These are phyloP conservation scores for Teratosphaeria gauchensis DNA, from an alignment of 2,329 filamentous ascomycete genomes.

Conservation along the genomic window DNA sequence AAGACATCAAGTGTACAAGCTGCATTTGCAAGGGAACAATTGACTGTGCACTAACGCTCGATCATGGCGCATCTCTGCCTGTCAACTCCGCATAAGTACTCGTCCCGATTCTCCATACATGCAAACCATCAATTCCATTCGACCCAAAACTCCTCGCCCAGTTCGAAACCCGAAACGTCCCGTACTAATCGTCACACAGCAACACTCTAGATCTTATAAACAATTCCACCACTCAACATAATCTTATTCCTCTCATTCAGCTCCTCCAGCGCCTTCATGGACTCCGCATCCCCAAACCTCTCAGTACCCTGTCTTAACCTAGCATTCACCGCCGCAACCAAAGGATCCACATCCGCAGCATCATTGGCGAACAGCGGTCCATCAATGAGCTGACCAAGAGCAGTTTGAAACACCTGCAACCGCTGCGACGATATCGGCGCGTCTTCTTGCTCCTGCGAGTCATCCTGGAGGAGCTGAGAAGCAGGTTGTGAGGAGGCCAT, in stretches of 20 bases:
- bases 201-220: constrained; percentile 37
- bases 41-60: background rate
- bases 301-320: constrained; percentile 50
- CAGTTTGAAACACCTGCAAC: constrained; percentile 64
- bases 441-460: constrained; percentile 41
- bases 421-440: constrained; percentile 51
- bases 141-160: background rate
- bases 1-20: no score
- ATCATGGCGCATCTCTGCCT: background rate
- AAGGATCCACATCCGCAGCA: constrained; percentile 61
- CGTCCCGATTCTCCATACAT: background rate
- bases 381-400: constrained; percentile 74
- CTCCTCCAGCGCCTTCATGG: constrained; percentile 62
- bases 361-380: constrained; percentile 81
- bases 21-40: background rate
- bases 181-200: background rate
- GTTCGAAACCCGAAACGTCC: background rate
- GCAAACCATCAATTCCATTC: background rate
- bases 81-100: background rate
- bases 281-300: constrained; percentile 62
- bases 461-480: constrained; percentile 55
- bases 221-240: constrained; percentile 53
- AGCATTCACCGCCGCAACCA: constrained; percentile 72
- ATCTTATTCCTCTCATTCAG: constrained; percentile 81
- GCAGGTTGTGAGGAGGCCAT: constrained; percentile 71